Evolutionary conservation across 345 rosid species (phyloP).

Genomic region (Psidium friedrichsthalianum): DNA sequence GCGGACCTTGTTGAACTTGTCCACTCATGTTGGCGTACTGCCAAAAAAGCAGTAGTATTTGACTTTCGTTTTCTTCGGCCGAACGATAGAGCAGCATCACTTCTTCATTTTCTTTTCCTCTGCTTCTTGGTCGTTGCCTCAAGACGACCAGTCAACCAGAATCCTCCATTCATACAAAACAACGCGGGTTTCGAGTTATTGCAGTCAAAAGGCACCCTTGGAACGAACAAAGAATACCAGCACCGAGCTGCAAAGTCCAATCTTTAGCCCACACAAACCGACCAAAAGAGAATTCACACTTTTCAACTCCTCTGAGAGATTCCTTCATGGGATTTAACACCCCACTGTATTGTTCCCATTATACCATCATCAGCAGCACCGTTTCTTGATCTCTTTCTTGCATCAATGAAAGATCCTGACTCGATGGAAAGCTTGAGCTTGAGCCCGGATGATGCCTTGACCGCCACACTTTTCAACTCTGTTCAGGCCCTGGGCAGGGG

Average conservation of each 20-base stretch:
- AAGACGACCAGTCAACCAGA: constrained; percentile 47
- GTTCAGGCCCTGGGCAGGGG: constrained; percentile 95
- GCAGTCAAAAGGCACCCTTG: constrained; percentile 24
- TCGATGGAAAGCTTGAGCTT: constrained; percentile 26
- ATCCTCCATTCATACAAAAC: constrained; percentile 1
- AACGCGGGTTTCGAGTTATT: constrained; percentile 39
- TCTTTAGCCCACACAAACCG: not conserved
- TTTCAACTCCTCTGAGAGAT: not conserved
- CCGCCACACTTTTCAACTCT: constrained; percentile 65
- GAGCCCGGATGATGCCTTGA: constrained; percentile 47
- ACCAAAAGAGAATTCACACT: not conserved
- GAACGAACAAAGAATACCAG: constrained; percentile 1
- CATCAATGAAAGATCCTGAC: constrained; percentile 3
- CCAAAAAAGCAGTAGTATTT: not conserved
- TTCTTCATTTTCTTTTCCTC: not conserved
- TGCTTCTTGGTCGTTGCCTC: not conserved
- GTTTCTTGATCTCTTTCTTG: not conserved
- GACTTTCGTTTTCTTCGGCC: not conserved
- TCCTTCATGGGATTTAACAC: not conserved
- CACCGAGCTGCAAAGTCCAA: constrained; percentile 9
- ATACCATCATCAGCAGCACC: not conserved
- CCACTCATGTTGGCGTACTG: not conserved
- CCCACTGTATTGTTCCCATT: not conserved
- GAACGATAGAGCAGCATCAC: not conserved
- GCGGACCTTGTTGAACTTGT: not conserved